These are phyloP conservation scores for Pulveroboletus sp. DNA, from an alignment of 768 basidiomycete species.

Conservation along the genomic window DNA sequence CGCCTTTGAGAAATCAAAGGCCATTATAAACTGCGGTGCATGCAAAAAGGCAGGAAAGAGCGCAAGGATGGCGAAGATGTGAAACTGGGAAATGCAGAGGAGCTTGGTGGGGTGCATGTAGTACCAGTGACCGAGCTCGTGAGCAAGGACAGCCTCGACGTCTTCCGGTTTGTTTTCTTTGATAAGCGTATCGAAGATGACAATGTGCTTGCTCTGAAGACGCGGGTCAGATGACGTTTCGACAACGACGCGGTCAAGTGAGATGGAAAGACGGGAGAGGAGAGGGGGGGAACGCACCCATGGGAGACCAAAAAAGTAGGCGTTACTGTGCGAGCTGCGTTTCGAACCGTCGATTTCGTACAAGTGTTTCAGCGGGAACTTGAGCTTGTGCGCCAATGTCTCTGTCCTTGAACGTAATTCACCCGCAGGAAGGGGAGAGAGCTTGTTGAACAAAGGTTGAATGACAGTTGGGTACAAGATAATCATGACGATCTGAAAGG, in stretches of 20 bases:
- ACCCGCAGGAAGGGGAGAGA: conserved; percentile 77
- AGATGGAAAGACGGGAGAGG: background rate
- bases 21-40: conserved; percentile 68
- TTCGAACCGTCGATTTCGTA: conserved; percentile 98
- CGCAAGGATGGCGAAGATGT: conserved; percentile 81
- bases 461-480: conserved; percentile 81
- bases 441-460: conserved; percentile 96
- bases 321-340: conserved; percentile 91
- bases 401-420: conserved; percentile 78
- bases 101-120: conserved; percentile 87
- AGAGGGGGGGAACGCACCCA: conserved; percentile 55
- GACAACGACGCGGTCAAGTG: background rate
- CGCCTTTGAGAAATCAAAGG: conserved; percentile 72
- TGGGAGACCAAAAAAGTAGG: conserved; percentile 97
- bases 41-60: conserved; percentile 88
- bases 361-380: conserved; percentile 90
- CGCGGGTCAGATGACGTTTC: background rate
- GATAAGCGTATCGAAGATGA: conserved; percentile 96
- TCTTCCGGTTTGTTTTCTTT: conserved; percentile 86
- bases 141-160: conserved; percentile 96
- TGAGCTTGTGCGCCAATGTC: conserved; percentile 68
- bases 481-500: conserved; percentile 82
- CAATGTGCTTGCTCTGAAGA: conserved; percentile 81
- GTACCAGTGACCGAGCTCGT: conserved; percentile 97
- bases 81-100: conserved; percentile 78